These are phyloP conservation scores for Rhizopus sp. DNA, from an alignment of 371 early-diverging fungal species.

Conservation along the genomic window DNA sequence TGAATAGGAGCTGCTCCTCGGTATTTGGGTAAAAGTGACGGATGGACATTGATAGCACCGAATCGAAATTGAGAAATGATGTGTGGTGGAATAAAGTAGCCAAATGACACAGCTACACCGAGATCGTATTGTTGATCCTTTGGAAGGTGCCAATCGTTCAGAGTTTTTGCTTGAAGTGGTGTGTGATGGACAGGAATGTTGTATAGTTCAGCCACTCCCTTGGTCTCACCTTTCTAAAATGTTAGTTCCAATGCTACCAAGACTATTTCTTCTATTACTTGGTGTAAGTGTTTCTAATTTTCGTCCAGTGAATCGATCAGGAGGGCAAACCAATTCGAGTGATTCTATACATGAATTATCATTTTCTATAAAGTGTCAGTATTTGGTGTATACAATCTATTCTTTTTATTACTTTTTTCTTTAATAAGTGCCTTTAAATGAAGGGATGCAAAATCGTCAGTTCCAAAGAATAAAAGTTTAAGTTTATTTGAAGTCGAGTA, in stretches of 20 bases:
- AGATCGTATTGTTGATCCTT: slow-evolving; percentile 58
- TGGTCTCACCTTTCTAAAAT: slow-evolving; percentile 33
- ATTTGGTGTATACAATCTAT: not conserved
- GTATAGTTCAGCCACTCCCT: slow-evolving; percentile 43
- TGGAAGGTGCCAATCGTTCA: slow-evolving; percentile 38
- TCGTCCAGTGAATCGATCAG: slow-evolving; percentile 54
- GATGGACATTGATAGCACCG: slow-evolving; percentile 88
- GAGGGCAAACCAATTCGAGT: slow-evolving; percentile 74
- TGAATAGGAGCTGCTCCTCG: slow-evolving; percentile 95
- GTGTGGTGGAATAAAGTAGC: slow-evolving; percentile 81
- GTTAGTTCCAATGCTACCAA: not conserved
- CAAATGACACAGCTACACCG: slow-evolving; percentile 93
- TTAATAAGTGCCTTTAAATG: slow-evolving; percentile 64
- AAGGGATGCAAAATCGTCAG: slow-evolving; percentile 76
- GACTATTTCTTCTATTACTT: slow-evolving; percentile 23
- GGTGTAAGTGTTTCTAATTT: slow-evolving; percentile 40
- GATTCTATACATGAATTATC: slow-evolving; percentile 41
- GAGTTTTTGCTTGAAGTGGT: slow-evolving; percentile 24
- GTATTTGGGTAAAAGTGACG: slow-evolving; percentile 85
- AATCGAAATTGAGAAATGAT: slow-evolving; percentile 67
- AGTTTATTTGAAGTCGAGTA: slow-evolving; percentile 18
- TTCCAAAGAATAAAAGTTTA: slow-evolving; percentile 80
- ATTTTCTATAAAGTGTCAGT: not conserved
- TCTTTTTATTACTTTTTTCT: slow-evolving; percentile 40
- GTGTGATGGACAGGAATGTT: slow-evolving; percentile 32